Base-by-base conservation (phyloP, 495 filamentous ascomycete genomes). In the Hyaloscypha hepaticicola region DNA sequence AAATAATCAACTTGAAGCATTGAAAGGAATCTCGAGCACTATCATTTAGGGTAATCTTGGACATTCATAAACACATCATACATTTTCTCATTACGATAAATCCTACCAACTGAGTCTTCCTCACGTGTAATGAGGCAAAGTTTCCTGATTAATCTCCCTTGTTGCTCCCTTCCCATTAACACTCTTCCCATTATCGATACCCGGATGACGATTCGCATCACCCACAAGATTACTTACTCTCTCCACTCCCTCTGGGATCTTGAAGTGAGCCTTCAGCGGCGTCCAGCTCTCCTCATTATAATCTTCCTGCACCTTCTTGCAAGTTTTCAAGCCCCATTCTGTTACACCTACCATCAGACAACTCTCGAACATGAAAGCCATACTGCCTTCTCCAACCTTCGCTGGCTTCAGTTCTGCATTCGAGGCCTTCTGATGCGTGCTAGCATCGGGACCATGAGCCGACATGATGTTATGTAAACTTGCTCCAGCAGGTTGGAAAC, bases 251-350 rank as follows among this genome's bases (percentile, higher is more conserved):
- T 63, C 63, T 0, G 64, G 56, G 33, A 65, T 29, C 31, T 65
- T 66, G 38, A 96, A 97, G 72, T 90, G 88, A 45, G 89, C 79
- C 76, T 91, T 89, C 66, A 96, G 72, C 7, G 87, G 85, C 34
- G 83, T 84, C 93, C 93, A 97, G 74, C 90, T 94, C 76, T 96
- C 89, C 58, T 86, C 85, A 72, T 87, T 94, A 70, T 97, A 96
- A 60, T 83, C 85, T 66, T 85, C 82, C 76, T 97, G 93, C 41
- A 96, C 89, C 80, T 94, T 96, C 70, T 83, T 79, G 69, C 92
- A 96, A 52, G 81, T 87, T 75, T 90, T 88, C 58, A 96, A 75
- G 0, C 91, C 93, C 93, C 93, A 97, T 67, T 94, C 90, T 19
- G 92, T 96, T 16, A 96, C 91, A 4, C 93, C 93, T 11, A 97